Evolutionary conservation across 257 asterid genomes (phyloP).

Genomic region (Leonotis leonurus): DNA sequence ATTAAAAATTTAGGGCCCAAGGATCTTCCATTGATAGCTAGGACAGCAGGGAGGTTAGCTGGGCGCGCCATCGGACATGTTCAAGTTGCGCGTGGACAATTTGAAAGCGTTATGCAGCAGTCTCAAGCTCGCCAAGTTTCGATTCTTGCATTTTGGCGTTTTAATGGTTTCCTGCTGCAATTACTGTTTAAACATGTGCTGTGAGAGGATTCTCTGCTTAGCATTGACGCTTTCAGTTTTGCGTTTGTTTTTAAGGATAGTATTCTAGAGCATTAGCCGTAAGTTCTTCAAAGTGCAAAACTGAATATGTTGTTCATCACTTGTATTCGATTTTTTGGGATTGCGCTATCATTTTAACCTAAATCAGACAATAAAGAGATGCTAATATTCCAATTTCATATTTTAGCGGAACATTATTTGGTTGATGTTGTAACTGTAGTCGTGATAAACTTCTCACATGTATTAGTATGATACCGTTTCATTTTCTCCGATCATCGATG

Average conservation of each 20-base stretch:
- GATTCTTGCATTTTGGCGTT: not conserved
- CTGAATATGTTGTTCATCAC: not conserved
- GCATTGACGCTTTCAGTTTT: not conserved
- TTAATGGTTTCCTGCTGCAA: not conserved
- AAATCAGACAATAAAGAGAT: not conserved
- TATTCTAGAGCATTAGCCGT: not conserved
- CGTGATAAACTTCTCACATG: not conserved
- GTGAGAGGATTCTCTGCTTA: not conserved
- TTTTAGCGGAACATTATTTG: not conserved
- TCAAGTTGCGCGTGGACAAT: slow-evolving; percentile 84
- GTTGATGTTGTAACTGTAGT: not conserved
- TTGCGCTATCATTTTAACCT: not conserved
- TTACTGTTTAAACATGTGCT: not conserved
- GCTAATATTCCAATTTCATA: not conserved
- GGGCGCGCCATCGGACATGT: slow-evolving; percentile 84
- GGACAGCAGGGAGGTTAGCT: slow-evolving; percentile 75
- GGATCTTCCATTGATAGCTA: slow-evolving; percentile 71
- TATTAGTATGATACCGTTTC: not conserved
- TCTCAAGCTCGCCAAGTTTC: slow-evolving; percentile 79
- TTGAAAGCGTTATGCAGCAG: slow-evolving; percentile 76
- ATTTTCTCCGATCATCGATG: not conserved
- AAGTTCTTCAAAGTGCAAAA: not conserved
- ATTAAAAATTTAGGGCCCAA: slow-evolving; percentile 55
- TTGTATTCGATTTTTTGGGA: not conserved
- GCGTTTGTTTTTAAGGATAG: not conserved